Evolutionary conservation across 2,329 filamentous ascomycete species (phyloP).

Genomic region (Elsinoe fawcettii): DNA sequence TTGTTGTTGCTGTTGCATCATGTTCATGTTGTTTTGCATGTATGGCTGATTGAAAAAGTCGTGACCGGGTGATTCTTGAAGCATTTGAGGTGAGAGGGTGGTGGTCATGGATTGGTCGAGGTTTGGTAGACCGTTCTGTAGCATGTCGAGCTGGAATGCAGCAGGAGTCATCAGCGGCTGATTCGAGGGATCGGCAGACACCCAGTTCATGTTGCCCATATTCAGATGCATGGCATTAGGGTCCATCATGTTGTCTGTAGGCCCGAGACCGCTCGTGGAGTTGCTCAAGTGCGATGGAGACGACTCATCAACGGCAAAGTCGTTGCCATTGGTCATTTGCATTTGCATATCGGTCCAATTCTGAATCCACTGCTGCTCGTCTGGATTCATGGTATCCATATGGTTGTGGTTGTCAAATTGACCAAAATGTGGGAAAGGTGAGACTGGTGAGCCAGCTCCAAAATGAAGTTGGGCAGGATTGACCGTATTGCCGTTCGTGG

Average conservation of each 20-base stretch:
- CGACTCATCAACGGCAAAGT: constrained; percentile 81
- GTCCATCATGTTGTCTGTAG: constrained; percentile 87
- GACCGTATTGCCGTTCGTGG: constrained; percentile 45
- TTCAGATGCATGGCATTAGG: constrained; percentile 38
- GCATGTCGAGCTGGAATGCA: constrained; percentile 68
- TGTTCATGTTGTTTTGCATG: constrained; percentile 49
- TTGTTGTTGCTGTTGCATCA: constrained; percentile 50
- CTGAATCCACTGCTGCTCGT: constrained; percentile 78
- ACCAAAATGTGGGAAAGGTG: constrained; percentile 43
- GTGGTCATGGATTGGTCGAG: constrained; percentile 60
- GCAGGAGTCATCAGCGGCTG: constrained; percentile 59
- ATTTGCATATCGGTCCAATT: constrained; percentile 68
- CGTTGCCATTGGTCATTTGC: constrained; percentile 51
- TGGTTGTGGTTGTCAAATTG: constrained; percentile 38
- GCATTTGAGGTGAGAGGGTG: constrained; percentile 69
- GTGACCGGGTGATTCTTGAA: constrained; percentile 59
- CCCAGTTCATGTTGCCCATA: constrained; percentile 41
- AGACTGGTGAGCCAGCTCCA: constrained; percentile 48
- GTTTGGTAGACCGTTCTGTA: constrained; percentile 67
- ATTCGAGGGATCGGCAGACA: constrained; percentile 61
- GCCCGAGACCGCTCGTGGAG: constrained; percentile 73
- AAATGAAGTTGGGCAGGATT: constrained; percentile 70
- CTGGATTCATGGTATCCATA: constrained; percentile 43
- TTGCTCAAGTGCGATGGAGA: constrained; percentile 96
- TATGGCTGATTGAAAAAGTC: constrained; percentile 72